Evolutionary conservation across 75 land plant genomes (phyloP).

Genomic region (Cryptomeria japonica): DNA sequence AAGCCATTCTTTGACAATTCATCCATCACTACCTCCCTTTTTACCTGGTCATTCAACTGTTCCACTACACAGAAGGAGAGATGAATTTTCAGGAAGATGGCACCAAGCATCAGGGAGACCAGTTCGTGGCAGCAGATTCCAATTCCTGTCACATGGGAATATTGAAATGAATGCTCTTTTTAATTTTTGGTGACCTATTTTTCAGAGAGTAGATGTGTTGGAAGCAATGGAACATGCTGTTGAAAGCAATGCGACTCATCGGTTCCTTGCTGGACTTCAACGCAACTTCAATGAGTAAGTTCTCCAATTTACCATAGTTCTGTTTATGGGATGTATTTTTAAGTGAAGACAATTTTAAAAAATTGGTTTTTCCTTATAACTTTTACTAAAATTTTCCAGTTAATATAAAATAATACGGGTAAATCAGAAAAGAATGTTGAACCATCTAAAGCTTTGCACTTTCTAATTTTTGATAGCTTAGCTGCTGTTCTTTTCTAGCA

Average conservation of each 20-base stretch:
- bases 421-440: no score
- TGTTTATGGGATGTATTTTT: neutral
- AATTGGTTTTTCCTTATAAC: neutral
- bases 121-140: neutral
- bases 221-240: slow-evolving; percentile 10
- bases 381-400: neutral
- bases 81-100: neutral
- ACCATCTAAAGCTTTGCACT: no score
- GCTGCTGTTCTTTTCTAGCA: no score
- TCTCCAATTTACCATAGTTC: neutral
- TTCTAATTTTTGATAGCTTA: no score
- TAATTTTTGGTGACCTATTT: neutral
- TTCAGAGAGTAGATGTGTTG: slow-evolving; percentile 4
- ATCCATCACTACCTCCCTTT: neutral
- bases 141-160: neutral
- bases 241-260: neutral
- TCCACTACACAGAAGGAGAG: neutral
- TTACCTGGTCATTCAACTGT: neutral
- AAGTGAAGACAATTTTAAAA: neutral
- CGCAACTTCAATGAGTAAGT: slow-evolving; percentile 15
- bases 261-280: slow-evolving; percentile 7
- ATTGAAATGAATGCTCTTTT: neutral
- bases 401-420: no score
- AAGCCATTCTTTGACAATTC: neutral
- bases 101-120: neutral